These are phyloP conservation scores for Pezizomycotina sp. DNA, from an alignment of 2,329 filamentous ascomycete species.

Conservation along the genomic window DNA sequence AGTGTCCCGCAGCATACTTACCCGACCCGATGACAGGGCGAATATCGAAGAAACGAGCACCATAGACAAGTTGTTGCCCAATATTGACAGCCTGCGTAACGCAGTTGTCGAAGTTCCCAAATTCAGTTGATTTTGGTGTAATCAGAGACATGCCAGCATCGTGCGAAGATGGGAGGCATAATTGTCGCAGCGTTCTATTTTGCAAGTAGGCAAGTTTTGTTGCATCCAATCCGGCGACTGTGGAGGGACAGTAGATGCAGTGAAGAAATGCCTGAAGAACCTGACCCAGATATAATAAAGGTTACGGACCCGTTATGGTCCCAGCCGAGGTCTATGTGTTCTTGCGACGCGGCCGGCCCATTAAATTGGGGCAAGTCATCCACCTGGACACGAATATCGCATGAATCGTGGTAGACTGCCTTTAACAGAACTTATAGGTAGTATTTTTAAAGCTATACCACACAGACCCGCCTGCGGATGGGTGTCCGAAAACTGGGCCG, in stretches of 20 bases:
- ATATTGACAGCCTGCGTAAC: conserved; percentile 34
- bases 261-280: too few species aligned
- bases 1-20: conserved; percentile 33
- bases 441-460: too few species aligned
- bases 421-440: too few species aligned
- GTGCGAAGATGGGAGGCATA: conserved; percentile 36
- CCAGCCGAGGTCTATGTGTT: conserved; percentile 28
- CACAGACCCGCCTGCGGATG: too few species aligned
- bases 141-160: conserved; percentile 36
- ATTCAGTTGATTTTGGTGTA: conserved; percentile 29
- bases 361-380: conserved; percentile 25
- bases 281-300: conserved; percentile 29
- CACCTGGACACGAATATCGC: too few species aligned
- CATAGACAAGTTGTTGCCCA: conserved; percentile 33
- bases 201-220: conserved; percentile 28
- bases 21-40: conserved; percentile 31
- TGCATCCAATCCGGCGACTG: conserved; percentile 31
- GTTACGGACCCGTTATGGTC: conserved; percentile 28
- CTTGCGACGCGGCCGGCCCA: conserved; percentile 26
- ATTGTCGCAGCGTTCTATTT: conserved; percentile 32
- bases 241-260: too few species aligned
- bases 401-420: too few species aligned
- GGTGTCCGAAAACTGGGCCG: too few species aligned
- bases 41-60: conserved; percentile 36
- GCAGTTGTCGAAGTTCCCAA: conserved; percentile 31